Evolutionary conservation across 495 filamentous ascomycete genomes (phyloP), one percentile per base, ranked within the genome.

Genomic region (Neurospora sp.): DNA sequence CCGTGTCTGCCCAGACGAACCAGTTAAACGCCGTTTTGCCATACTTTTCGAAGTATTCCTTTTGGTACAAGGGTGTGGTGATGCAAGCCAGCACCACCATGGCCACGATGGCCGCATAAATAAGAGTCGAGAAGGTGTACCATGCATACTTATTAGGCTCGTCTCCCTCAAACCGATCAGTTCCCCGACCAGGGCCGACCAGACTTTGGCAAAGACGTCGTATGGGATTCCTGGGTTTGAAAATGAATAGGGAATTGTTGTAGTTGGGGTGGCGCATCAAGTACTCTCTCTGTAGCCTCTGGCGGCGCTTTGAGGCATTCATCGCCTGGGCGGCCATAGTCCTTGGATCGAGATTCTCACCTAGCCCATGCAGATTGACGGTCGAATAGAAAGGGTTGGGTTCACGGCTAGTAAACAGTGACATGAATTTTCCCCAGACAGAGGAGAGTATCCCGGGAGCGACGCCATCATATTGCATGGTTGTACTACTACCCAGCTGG

Each of bases 71-170:
- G 2, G 96, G 96, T 4, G 96, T 99, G 11, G 95, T 97, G 72
- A 98, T 85, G 78, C 96, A 98, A 40, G 96, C 96, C 66, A 99
- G 88, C 39, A 98, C 78, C 21, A 99, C 96, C 96, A 99, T 98
- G 62, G 93, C 92, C 69, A 98, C 92, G 73, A 99, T 98, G 38
- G 93, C 91, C 9, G 91, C 90, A 78, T 99, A 99, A 74, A 98
- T 93, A 72, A 99, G 90, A 10, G 92, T 92, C 1, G 96, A 98
- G 79, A 99, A 98, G 6, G 88, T 83, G 78, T 96, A 97, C 93
- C 96, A 98, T 15, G 96, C 84, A 3, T 90, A 89, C 73, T 92
- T 94, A 76, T 95, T 93, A 3, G 96, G 96, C 72, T 91, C 88
- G 0, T 94, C 88, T 24, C 96, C 96, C 79, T 97, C 92, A 72